A percentile compares a stretch with the other conserved stretches of the same genome.
phyloP scores from a whole-genome alignment of 306 rosid genomes.

The Boehmeria nivea region DNA sequence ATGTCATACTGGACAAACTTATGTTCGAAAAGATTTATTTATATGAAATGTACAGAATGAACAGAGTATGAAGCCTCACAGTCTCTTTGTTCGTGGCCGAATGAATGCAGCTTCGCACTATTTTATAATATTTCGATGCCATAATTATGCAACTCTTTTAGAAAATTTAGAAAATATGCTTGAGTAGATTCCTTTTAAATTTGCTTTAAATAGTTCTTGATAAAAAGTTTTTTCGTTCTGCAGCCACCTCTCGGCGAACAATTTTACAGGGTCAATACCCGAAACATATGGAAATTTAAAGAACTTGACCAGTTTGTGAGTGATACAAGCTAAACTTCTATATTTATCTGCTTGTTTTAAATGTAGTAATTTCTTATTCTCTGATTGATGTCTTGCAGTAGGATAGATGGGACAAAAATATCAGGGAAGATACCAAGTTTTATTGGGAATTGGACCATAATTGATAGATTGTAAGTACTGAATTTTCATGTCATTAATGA shows the following conservation, averaged over 20 bases:
- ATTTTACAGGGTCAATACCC: constrained; percentile 61
- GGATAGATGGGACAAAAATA: constrained; percentile 64
- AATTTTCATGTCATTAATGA: constrained; percentile 8
- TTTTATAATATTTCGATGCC: no score
- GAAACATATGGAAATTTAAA: constrained; percentile 41
- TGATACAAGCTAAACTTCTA: constrained; percentile 8
- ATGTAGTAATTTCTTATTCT: neutral
- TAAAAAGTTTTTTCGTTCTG: neutral
- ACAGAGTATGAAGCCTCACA: no score
- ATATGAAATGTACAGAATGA: no score
- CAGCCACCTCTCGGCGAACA: constrained; percentile 59
- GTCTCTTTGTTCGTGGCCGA: no score
- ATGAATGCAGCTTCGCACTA: no score
- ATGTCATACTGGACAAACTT: no score
- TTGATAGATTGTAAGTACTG: constrained; percentile 43
- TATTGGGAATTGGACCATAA: constrained; percentile 65
- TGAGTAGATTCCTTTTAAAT: neutral
- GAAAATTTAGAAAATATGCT: no score
- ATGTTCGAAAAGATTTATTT: no score
- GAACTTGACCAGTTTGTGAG: constrained; percentile 61
- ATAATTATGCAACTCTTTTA: no score
- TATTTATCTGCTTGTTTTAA: neutral
- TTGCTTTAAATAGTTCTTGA: constrained; percentile 1
- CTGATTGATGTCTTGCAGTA: constrained; percentile 38
- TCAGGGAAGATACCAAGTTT: constrained; percentile 60